Evolutionary conservation across 148 eudicot species (phyloP).

Genomic region (Camellia lanceoleosa): DNA sequence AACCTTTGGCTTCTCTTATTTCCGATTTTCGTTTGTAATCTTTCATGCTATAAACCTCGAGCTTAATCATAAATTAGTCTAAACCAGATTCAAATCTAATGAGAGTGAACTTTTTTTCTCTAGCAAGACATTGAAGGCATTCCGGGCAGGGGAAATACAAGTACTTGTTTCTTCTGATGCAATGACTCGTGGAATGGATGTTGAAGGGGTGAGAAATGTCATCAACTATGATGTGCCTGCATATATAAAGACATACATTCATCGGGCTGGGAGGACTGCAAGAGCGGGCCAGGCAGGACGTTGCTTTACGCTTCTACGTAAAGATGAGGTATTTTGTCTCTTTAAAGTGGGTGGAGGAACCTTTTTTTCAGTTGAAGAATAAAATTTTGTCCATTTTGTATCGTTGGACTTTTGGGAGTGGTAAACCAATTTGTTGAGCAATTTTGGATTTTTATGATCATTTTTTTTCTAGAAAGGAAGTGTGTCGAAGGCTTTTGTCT

Average conservation of each 20-base stretch:
- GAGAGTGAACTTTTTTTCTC: conserved; percentile 11
- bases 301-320: conserved; percentile 74
- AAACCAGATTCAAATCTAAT: neutral
- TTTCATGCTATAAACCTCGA: neutral
- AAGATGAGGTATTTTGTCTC: conserved; percentile 59
- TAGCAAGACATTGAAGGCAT: conserved; percentile 77
- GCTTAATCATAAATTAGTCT: neutral
- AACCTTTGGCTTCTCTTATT: neutral
- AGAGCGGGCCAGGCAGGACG: conserved; percentile 88
- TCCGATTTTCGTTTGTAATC: neutral
- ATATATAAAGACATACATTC: conserved; percentile 80
- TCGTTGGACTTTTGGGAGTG: neutral
- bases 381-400: neutral
- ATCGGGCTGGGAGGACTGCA: conserved; percentile 97
- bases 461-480: neutral
- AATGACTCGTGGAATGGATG: conserved; percentile 96
- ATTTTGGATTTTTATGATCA: neutral
- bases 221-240: conserved; percentile 82
- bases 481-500: neutral
- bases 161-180: conserved; percentile 92
- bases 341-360: conserved; percentile 1
- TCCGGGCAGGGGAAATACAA: conserved; percentile 61
- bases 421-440: neutral
- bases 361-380: neutral
- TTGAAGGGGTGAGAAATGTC: conserved; percentile 91